Conservation (phyloP, 148 eudicot species). For the Drosera capensis region DNA sequence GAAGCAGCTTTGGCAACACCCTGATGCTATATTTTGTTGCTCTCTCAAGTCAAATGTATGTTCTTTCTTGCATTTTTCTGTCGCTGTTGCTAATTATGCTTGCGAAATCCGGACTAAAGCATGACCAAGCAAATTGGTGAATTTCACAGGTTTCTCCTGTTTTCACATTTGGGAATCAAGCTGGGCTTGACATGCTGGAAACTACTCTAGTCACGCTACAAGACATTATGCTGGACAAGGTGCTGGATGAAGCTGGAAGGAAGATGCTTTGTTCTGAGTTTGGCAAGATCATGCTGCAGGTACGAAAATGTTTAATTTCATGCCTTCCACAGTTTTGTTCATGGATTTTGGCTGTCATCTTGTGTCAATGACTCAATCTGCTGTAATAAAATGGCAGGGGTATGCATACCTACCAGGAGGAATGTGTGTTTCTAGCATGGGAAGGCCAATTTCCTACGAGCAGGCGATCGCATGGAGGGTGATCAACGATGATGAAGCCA, state of each 20-base stretch:
- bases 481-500: not conserved
- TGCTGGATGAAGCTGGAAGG: conserved; percentile 44
- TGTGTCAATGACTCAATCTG: no score
- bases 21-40: conserved; percentile 48
- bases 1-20: conserved; percentile 51
- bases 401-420: not conserved
- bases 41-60: conserved; percentile 31
- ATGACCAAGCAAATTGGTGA: not conserved
- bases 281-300: conserved; percentile 49
- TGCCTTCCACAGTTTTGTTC: no score
- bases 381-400: not conserved
- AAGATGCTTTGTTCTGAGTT: conserved; percentile 37
- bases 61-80: no score
- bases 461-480: conserved; percentile 2
- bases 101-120: no score
- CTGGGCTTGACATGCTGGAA: conserved; percentile 60
- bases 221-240: conserved; percentile 46
- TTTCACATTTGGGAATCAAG: conserved; percentile 52
- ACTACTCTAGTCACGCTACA: conserved; percentile 51
- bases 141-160: conserved; percentile 36
- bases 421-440: not conserved
- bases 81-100: no score
- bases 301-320: no score
- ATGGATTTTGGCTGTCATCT: no score
- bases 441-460: conserved; percentile 4